Evolutionary conservation across 345 rosid species (phyloP), one percentile per base, ranked within the genome.

Genomic region (Eucalyptus sp.): DNA sequence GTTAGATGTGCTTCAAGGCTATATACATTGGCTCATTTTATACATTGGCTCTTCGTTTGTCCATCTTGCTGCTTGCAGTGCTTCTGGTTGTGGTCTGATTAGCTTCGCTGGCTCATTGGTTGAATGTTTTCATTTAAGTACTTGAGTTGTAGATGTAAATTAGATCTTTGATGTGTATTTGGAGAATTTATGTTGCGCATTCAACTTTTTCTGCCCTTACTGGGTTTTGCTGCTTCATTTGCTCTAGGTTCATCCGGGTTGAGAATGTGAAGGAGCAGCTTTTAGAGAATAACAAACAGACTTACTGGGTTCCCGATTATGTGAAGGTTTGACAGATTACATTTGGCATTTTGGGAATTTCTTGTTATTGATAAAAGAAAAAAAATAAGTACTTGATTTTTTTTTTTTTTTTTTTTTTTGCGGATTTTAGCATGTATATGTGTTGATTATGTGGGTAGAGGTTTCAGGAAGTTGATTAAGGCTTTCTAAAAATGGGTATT

Each of bases 251-350:
- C 93, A 97, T 98, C 86, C 94, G 96, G 49, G 99, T 98, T 90
- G 99, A 98, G 93, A 88, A 86, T 50, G 62, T 98, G 91, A 98
- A 97, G 90, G 98, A 92, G 43, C 91, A 98, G 84, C 92, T 98
- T 93, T 92, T 98, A 91, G 96, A 96, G 86, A 98, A 92, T 94
- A 98, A 97, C 92, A 93, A 93, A 44, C 95, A 95, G 93, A 98
- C 99, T 3, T 90, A 96, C 87, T 98, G 99, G 99, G 99, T 98
- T 89, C 99, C 99, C n/a, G 98, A 93, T 88, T 96, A 95, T 91
- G 99, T 98, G 91, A 98, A 98, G 99, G 99, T 96, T 58, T 86
- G 95, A 79, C 29, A 10, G 50, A 88, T 89, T 87, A 90, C 7
- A 4, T 48, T 20, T 86, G 50, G 16, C 50, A 10, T 62, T 85